Evolutionary conservation across 495 filamentous ascomycete species (phyloP).

Genomic region (Barbatosphaeria neglecta): DNA sequence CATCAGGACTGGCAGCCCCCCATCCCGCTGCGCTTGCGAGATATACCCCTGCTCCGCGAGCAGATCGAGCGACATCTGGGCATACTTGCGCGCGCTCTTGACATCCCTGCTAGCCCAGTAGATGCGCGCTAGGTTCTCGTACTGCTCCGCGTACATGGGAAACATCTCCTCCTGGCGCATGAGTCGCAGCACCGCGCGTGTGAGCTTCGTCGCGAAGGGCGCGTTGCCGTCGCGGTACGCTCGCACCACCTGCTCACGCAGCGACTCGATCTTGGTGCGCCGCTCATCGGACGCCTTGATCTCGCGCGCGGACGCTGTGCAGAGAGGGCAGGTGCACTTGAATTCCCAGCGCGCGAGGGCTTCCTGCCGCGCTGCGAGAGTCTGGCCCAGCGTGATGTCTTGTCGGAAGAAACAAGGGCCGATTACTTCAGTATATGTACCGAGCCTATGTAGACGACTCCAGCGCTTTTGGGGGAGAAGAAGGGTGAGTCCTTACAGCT

Average conservation of each 20-base stretch:
- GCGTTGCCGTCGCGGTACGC: constrained; percentile 19
- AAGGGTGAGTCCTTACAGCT: constrained; percentile 16
- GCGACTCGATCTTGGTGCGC: constrained; percentile 15
- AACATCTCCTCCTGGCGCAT: constrained; percentile 20
- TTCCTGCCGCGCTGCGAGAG: constrained; percentile 11
- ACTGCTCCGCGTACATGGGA: constrained; percentile 22
- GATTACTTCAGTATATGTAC: too few relatives aligned
- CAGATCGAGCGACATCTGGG: constrained; percentile 18
- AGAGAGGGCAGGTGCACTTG: constrained; percentile 26
- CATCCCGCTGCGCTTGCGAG: not conserved
- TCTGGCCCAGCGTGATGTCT: constrained; percentile 21
- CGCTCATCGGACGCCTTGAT: constrained; percentile 22
- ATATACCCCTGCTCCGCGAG: constrained; percentile 16
- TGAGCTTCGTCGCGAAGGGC: constrained; percentile 11
- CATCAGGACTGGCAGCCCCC: constrained; percentile 5
- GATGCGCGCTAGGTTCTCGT: constrained; percentile 26
- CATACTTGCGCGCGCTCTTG: constrained; percentile 19
- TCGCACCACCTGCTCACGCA: constrained; percentile 17
- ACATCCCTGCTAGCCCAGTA: constrained; percentile 23
- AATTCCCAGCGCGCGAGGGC: constrained; percentile 25
- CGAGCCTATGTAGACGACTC: too few relatives aligned
- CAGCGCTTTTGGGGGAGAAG: not conserved
- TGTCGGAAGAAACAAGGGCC: not conserved
- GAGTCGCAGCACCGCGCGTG: constrained; percentile 17
- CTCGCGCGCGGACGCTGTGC: constrained; percentile 13